Evolutionary conservation across 441 rosid species (phyloP).

Genomic region (Pelargonium cotyledonis): DNA sequence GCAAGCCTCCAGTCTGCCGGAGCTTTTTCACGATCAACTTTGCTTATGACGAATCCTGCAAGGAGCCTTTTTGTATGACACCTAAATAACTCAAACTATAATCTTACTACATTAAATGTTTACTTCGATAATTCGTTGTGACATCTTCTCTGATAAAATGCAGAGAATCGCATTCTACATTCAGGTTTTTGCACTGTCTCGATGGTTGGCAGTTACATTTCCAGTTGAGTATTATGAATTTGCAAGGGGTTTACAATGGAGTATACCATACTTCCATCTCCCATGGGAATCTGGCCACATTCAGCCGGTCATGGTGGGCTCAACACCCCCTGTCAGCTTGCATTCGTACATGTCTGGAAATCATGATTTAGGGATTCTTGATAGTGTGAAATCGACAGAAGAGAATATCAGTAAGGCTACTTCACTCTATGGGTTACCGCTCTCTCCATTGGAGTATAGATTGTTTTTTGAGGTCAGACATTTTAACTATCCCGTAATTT

Average conservation of each 20-base stretch:
- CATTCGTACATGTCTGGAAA: conserved; percentile 35
- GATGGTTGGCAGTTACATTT: conserved; percentile 66
- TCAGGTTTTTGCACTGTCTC: conserved; percentile 82
- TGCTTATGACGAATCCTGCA: conserved; percentile 54
- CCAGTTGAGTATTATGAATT: conserved; percentile 77
- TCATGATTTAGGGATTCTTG: conserved; percentile 21
- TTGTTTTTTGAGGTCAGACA: conserved; percentile 64
- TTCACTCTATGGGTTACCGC: conserved; percentile 57
- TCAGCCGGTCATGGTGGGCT: conserved; percentile 52
- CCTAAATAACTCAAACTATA: not conserved
- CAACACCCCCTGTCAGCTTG: conserved; percentile 38
- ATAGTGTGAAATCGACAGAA: conserved; percentile 22
- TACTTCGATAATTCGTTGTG: no score
- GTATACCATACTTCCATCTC: conserved; percentile 78
- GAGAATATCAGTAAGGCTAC: conserved; percentile 32
- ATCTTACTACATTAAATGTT: not conserved
- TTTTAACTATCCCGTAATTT: conserved; percentile 4
- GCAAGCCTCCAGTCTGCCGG: conserved; percentile 67
- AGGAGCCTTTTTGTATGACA: conserved; percentile 72
- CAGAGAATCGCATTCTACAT: conserved; percentile 85
- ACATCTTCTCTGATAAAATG: conserved; percentile 13
- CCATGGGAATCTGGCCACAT: conserved; percentile 75
- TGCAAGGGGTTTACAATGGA: conserved; percentile 70
- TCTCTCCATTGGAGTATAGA: conserved; percentile 62
- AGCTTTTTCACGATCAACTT: conserved; percentile 56